phyloP scores from a whole-genome alignment of 1,284 basidiomycete species.

The Takashimella tepidaria region DNA sequence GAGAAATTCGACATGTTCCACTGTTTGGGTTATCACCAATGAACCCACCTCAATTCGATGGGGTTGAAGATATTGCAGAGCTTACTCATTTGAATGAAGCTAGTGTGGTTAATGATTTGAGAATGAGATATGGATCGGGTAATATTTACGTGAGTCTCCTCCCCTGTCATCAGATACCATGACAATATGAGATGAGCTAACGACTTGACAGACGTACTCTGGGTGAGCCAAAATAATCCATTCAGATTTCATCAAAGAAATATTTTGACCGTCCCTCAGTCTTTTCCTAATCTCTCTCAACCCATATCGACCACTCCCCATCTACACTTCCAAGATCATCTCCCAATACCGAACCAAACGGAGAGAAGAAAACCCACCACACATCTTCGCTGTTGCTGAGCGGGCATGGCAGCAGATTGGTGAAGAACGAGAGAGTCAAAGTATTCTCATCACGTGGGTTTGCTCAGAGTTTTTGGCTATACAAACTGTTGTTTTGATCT shows the following conservation, averaged over 20 bases:
- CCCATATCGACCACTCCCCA: constrained; percentile 86
- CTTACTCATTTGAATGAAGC: constrained; percentile 98
- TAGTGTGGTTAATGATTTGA: constrained; percentile 94
- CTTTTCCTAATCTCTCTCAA: constrained; percentile 94
- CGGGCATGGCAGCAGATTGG: constrained; percentile 98
- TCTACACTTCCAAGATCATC: constrained; percentile 88
- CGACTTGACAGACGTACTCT: constrained; percentile 41
- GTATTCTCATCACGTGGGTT: constrained; percentile 91
- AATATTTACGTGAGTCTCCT: constrained; percentile 80
- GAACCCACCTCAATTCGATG: constrained; percentile 98
- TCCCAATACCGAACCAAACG: constrained; percentile 89
- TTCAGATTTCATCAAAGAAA: not conserved
- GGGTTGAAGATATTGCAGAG: constrained; percentile 97
- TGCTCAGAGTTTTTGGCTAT: no score
- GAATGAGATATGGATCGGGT: constrained; percentile 83
- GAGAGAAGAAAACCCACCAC: constrained; percentile 89
- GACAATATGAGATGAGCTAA: constrained; percentile 3
- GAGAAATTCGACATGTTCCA: constrained; percentile 56
- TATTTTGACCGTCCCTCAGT: constrained; percentile 11
- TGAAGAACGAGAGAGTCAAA: constrained; percentile 94
- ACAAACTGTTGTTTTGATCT: not conserved
- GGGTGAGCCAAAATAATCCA: constrained; percentile 39
- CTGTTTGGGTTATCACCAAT: constrained; percentile 81
- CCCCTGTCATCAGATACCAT: constrained; percentile 1
- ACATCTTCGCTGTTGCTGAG: constrained; percentile 96